Evolutionary conservation across 1,284 basidiomycete genomes (phyloP).

Genomic region (Melampsora occidentalis): DNA sequence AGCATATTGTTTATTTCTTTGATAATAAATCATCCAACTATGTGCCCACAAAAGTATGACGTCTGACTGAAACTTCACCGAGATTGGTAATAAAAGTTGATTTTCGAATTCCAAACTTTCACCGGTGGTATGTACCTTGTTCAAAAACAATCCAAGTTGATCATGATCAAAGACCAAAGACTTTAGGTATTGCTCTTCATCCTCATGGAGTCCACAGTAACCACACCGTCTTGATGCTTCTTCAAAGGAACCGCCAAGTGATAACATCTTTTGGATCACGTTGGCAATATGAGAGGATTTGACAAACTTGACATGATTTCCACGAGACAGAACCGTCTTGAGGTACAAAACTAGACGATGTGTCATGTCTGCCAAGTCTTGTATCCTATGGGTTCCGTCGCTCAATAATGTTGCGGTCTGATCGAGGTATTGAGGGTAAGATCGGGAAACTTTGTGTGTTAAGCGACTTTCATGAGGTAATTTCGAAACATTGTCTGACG

Average conservation of each 20-base stretch:
- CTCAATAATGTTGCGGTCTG: background rate
- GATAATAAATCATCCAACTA: conserved; percentile 44
- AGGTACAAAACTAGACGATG: conserved; percentile 20
- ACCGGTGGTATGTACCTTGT: background rate
- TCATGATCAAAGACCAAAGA: conserved; percentile 20
- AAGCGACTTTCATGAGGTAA: conserved; percentile 1
- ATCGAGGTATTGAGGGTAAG: conserved; percentile 5
- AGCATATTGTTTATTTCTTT: conserved; percentile 26
- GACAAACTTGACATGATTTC: conserved; percentile 35
- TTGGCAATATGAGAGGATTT: conserved; percentile 38
- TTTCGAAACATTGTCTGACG: background rate
- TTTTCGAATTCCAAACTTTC: background rate
- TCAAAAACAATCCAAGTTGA: background rate
- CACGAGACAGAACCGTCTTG: conserved; percentile 18
- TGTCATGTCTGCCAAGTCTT: background rate
- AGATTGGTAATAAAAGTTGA: background rate
- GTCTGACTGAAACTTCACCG: conserved; percentile 23
- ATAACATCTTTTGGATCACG: conserved; percentile 24
- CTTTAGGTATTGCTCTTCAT: conserved; percentile 38
- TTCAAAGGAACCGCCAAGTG: conserved; percentile 1
- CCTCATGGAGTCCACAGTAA: background rate
- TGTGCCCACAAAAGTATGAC: conserved; percentile 40
- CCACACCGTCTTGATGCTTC: background rate
- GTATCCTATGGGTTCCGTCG: background rate
- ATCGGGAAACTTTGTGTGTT: conserved; percentile 29